Percentiles rank a stretch among this genome's conserved stretches.
Conservation (phyloP, 208 protist species). For the Strigomonas oncopelti region DNA sequence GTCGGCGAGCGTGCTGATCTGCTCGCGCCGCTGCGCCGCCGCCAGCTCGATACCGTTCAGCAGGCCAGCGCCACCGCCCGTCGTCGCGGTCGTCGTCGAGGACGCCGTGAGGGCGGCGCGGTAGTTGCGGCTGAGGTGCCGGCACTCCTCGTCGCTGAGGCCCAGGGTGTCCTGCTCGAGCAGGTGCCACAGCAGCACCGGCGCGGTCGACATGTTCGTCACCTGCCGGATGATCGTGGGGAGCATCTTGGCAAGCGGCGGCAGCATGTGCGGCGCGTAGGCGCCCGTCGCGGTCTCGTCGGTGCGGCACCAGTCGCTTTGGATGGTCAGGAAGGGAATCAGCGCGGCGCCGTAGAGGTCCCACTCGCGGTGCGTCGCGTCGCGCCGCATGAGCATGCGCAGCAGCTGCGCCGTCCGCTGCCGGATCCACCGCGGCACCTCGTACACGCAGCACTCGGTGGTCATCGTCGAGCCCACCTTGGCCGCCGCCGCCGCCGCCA, state of each 20-base stretch:
- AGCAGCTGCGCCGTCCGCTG: conserved; percentile 28
- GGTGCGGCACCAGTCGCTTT: conserved; percentile 7
- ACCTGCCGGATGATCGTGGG: conserved; percentile 13
- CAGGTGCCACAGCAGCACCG: conserved; percentile 18
- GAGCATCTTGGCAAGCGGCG: conserved; percentile 8
- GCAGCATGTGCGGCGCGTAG: conserved; percentile 1
- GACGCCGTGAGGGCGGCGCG: conserved; percentile 3
- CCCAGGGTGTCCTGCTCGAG: conserved; percentile 15
- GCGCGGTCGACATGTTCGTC: conserved; percentile 18
- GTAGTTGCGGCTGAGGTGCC: conserved; percentile 2
- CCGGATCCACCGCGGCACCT: conserved; percentile 29
- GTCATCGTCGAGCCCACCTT: background rate
- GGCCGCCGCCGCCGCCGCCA: background rate
- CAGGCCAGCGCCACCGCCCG: background rate
- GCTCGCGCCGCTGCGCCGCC: background rate
- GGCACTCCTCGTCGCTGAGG: conserved; percentile 2
- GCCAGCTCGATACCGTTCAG: conserved; percentile 8
- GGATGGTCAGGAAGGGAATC: conserved; percentile 22
- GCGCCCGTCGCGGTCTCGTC: background rate
- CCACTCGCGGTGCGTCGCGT: conserved; percentile 21
- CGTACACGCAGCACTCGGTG: conserved; percentile 7
- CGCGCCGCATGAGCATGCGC: conserved; percentile 16
- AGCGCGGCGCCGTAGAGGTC: conserved; percentile 20
- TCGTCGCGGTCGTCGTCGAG: background rate
- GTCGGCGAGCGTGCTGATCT: conserved; percentile 12